Base-by-base conservation (phyloP, 768 basidiomycete species). In the Phanerochaete sordida region DNA sequence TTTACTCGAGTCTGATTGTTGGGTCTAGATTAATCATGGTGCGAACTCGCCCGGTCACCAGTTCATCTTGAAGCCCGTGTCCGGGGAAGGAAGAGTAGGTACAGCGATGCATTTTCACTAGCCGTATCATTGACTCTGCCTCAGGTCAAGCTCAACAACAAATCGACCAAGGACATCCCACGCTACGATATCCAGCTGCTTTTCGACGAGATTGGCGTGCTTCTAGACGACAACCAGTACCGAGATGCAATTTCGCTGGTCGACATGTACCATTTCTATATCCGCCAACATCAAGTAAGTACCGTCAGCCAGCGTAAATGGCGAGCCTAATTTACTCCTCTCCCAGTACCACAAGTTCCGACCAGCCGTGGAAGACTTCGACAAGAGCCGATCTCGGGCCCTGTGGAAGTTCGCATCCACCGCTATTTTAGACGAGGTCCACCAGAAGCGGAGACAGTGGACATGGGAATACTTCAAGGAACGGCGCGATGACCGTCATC, bases 211-310 rank as follows among this genome's bases (percentile, higher is more conserved):
- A 95, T 99, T 53, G 95, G 90, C 8, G 85, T 98, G 58, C 83
- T 89, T 23, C 76, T 99, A 50, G 96, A 99, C 70, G 87, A 93
- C 63, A 84, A 95, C 65, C 97, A 99, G 73, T 99, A 98, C 70
- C 84, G 93, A 55, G 94, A 98, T 72, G 85, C 83, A 24, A 93
- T 98, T 59, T 95, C 92, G 23, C 82, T 98, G 47, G 79, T 95
- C 61, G 95, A 98, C 72, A 94, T 98, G 83, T 97, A 96, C 74
- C 96, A 98, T 71, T 88, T 98, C 61, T 97, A 96, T 73, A 82
- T 88, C 48, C 85, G 97, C 56, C 87, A 87, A 66, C 85, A 84
- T 62, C 89, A 91, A 80, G 90, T 91, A 69, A 68, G 73, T 45
- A 44, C 55, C 31, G 21, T 15, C 16, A 13, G 6, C 23, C 21